Percentiles rank a stretch among this genome's conserved stretches.
Evolutionary conservation across 805 yeast species (phyloP).

Genomic region (Kregervanrija delftensis): DNA sequence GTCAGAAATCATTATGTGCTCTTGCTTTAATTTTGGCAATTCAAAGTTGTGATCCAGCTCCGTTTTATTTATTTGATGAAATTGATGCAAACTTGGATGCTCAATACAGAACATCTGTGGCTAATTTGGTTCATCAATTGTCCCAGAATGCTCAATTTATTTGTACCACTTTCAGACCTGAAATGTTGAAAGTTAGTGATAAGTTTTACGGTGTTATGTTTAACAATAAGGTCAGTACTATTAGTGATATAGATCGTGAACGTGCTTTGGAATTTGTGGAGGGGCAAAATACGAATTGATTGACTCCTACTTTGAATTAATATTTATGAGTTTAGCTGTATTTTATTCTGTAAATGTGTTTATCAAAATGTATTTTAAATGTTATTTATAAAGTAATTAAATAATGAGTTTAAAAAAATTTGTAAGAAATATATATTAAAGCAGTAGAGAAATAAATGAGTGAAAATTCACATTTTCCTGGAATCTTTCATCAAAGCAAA

Average conservation of each 20-base stretch:
- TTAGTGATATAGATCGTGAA: slow-evolving; percentile 59
- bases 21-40: slow-evolving; percentile 89
- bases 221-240: slow-evolving; percentile 72
- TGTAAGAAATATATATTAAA: not conserved
- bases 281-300: slow-evolving; percentile 37
- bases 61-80: slow-evolving; percentile 93
- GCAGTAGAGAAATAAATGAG: not conserved
- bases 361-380: not conserved
- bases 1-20: slow-evolving; percentile 96
- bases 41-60: slow-evolving; percentile 94
- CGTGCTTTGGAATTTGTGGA: slow-evolving; percentile 83
- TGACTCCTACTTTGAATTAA: slow-evolving; percentile 5
- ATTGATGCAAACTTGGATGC: slow-evolving; percentile 94
- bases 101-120: slow-evolving; percentile 84
- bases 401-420: not conserved
- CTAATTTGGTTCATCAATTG: slow-evolving; percentile 59
- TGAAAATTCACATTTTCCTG: not conserved
- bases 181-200: slow-evolving; percentile 81
- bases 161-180: slow-evolving; percentile 94
- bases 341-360: not conserved
- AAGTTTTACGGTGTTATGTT: slow-evolving; percentile 84
- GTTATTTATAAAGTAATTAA: not conserved
- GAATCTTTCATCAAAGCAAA: slow-evolving; percentile 40
- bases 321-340: too few relatives aligned
- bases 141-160: slow-evolving; percentile 79